phyloP scores from a whole-genome alignment of 164 flowering plant species.

The grape (Vitis vinifera) region ASM3070453v1 NC_081808.1:5973501-5974000 shows the following conservation, averaged over 20 bases:
- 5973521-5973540: slow-evolving; percentile 14
- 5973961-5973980: slow-evolving; percentile 15
- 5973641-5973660: slow-evolving; percentile 18
- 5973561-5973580: not conserved
- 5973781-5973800: slow-evolving; percentile 19
- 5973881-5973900: slow-evolving; percentile 35
- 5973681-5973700: slow-evolving; percentile 22
- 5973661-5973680: slow-evolving; percentile 12
- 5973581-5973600: not conserved
- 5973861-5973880: slow-evolving; percentile 38
- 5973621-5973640: slow-evolving; percentile 20
- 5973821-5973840: slow-evolving; percentile 20
- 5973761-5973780: slow-evolving; percentile 13
- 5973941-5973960: slow-evolving; percentile 19
- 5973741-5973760: slow-evolving; percentile 17
- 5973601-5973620: not conserved
- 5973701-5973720: slow-evolving; percentile 19
- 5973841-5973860: slow-evolving; percentile 23
- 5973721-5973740: slow-evolving; percentile 12
- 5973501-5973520: slow-evolving; percentile 28
- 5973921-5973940: slow-evolving; percentile 22
- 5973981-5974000: slow-evolving; percentile 24
- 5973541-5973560: not conserved
- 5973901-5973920: slow-evolving; percentile 42
- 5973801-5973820: slow-evolving; percentile 9